Evolutionary conservation across 2,329 filamentous ascomycete species (phyloP), one percentile per base, ranked within the genome.

Genomic region (Xylaria sp.): DNA sequence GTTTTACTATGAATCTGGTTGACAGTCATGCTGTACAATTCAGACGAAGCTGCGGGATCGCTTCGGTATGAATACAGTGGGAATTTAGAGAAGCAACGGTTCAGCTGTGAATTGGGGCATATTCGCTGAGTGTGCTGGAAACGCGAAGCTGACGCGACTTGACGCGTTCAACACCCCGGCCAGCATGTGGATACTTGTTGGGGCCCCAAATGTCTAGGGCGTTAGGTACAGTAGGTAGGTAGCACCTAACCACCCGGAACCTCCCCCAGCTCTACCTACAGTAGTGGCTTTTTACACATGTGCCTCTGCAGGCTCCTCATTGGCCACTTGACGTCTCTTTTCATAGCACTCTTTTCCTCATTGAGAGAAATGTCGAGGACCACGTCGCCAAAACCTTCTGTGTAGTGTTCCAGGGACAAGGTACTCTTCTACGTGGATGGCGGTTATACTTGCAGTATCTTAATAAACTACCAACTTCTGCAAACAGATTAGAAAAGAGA

Each of bases 101-200:
- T 58, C 56, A 58, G 62, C 23, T 37, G 52, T 48, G 55, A 50
- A 52, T n/a, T 56, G 51, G 56, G 52, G 51, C 39, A 57, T 20
- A 9, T 55, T 51, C 50, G 62, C 60, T 34, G 15, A 18, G 55
- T 48, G 56, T 48, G 15, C 18, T 50, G 41, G 46, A 60, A 68
- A 76, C 75, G 71, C 75, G 75, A 77, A 70, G 68, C 25, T 72
- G 69, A 75, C 75, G 71, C 75, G 75, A 70, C 55, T 66, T 39
- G 63, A 72, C 75, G 74, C 74, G 75, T 74, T 37, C 12, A 39
- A 64, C 20, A 62, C 34, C 28, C 39, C 28, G 39, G 15, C 57
- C 20, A 9, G 15, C 48, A 62, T 52, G 37, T 9, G 39, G 13
- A 34, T 8, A 23, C 52, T 13, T 56, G 34, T 20, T 37, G 32